Base-by-base conservation (phyloP, 2,329 filamentous ascomycete species). In the Penicillium paneum region DNA sequence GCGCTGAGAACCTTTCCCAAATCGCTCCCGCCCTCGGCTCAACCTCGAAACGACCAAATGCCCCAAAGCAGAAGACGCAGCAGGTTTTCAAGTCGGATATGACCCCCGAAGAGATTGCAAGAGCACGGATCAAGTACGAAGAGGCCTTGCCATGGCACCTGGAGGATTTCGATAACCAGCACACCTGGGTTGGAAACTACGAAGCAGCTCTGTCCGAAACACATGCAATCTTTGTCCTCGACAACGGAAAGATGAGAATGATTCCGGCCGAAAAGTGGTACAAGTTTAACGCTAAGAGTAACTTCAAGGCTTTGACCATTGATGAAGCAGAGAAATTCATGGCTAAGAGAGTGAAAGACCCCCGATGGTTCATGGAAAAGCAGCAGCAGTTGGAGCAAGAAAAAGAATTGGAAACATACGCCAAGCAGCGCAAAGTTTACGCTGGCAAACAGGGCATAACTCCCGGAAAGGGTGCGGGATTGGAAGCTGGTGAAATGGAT, bases 261-360 rank as follows among this genome's bases (percentile, higher is more conserved):
- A 81, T 96, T 3, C 95, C 95, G 0, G 76, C 97, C 17, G 93
- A 99, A 74, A 96, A 97, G 68, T 97, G 90, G 87, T 99, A 99
- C 76, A 89, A 90, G 40, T 76, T 76, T 47, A 75, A 58, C 46
- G 71, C 71, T 29, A 76, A 75, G 53, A 74, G 68, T 52, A 83
- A 87, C 11, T 93, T 94, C 68, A 86, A 88, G 68, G 82, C 85
- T 0, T 83, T 92, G 71, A 87, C 85, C 0, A 85, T 92, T 11
- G 92, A 96, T 58, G 87, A 96, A 69, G 90, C 90, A 0, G 92
- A 97, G 70, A 87, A 87, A 52, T 80, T 86, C 53, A 91, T 96
- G 87, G 85, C 82, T 55, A 88, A 89, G 71, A 91, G 91, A 71
- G 81, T 85, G 44, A 87, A 87, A 55, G 83, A 88, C 43, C 86